Base-by-base conservation (phyloP, 1,284 basidiomycete genomes). In the Ustilago shanxiensis region DNA sequence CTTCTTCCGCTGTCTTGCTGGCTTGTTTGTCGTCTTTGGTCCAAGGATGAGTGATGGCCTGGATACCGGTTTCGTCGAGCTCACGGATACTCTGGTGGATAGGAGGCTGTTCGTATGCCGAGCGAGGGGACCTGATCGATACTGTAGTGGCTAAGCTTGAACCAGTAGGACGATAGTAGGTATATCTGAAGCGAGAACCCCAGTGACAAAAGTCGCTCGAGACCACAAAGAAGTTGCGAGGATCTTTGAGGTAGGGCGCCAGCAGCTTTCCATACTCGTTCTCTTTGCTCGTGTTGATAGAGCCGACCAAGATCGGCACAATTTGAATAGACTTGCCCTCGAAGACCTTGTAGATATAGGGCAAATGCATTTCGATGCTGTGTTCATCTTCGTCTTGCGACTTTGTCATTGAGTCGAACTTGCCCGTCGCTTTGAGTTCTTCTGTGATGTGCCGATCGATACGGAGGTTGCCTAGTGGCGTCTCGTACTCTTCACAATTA, bases 131-230 rank as follows among this genome's bases (percentile, higher is more conserved):
- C 31, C 69, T 45, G 3, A 24, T 6, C 5, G 63, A 60, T 20
- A 77, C 59, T 18, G 44, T 33, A 0, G 63, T 53, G 5, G 62
- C 83, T 62, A 89, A 84, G 11, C 88, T 85, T 14, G 87, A 66
- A 87, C 88, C 41, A 0, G 90, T 87, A 6, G 93, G 91, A 80
- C 93, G 94, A 87, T 98, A 98, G 84, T 91, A 92, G 0, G 95
- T 98, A 86, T 95, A 96, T 22, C 90, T 90, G 86, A 98, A 99
- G 33, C 68, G 35, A 3, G 47, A 89, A 68, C 79, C 95, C 95
- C 96, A 99, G 86, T 99, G 96, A 83, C 97, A 99, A 85, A 99
- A 99, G 87, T 99, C 97, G 71, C 93, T 94, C 3, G 95, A 98
- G 61, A 98, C 89, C 45, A 99, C 91, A 81, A 92, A 95, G 72